Base-by-base conservation (phyloP, 768 basidiomycete genomes). In the Lactarius quietus region DNA sequence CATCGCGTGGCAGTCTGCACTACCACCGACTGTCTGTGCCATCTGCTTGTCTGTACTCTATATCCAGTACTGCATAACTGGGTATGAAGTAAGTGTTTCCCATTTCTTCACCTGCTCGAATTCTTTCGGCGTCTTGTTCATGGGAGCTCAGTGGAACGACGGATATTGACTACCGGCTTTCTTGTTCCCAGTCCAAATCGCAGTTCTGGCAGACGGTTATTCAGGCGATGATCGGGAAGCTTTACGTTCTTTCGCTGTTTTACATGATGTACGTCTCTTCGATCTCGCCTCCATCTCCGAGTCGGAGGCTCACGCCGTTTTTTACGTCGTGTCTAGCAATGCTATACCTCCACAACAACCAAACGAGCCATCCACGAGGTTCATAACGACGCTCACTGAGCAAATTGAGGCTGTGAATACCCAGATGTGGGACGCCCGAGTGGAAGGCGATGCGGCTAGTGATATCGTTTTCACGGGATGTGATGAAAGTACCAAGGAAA, bases 231-330 rank as follows among this genome's bases (percentile, higher is more conserved):
- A 26, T 43, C 2, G 64, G 64, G 33, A 65, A 65, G 55, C 64
- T 65, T 54, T 65, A 65, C 26, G 59, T 65, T 31, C 59, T 65
- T 26, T 65, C 64, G 3, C 60, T 65, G 35, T 52, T 57, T 29
- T 57, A 61, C 48, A 57, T 57, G 3, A 39, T 62, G 64, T 65
- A 38, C 33, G 64, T 29, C 8, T 3, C 28, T 55, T 35, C 31
- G 20, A 23, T 33, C 9, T 33, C 4, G 9, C 45, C 8, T 33
- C 33, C 4, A 33, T 8, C n/a, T 18, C 10, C 23, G 51, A 14
- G 43, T 56, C 23, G n/a, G 26, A 12, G n/a, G 7, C 17, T 26
- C 14, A 20, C 31, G 7, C 53, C 20, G 8, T 20, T 51, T 57
- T 54, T 61, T 43, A 57, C 12, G 12, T 38, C 43, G 10, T 23